Base-by-base conservation (phyloP, 768 basidiomycete species). In the Xerocomellus dryophilus region DNA sequence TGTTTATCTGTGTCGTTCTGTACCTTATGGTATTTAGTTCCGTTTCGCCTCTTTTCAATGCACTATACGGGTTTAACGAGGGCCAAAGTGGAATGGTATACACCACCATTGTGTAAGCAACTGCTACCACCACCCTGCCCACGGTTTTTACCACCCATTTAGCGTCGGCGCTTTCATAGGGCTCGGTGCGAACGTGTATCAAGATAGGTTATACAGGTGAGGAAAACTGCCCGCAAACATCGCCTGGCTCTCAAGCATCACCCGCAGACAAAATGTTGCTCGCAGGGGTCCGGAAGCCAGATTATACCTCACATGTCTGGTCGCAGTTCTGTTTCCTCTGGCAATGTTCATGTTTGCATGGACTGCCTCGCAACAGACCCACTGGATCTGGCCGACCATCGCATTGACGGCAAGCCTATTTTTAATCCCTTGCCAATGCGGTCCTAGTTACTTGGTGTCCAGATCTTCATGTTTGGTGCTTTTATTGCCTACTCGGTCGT, bases 281-380 rank as follows among this genome's bases (percentile, higher is more conserved):
- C 42, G 65, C 47, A 54, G 21, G 40, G 76, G 76, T 5, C 75
- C 74, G 0, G 85, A 87, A 68, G 85, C 85, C 5, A 76, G 84
- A 20, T 66, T 86, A 36, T 83, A 81, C 54, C 67, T 73, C 23
- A 77, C 83, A 11, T 84, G 83, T 61, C 59, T 76, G 32, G 82
- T 79, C 0, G 81, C 76, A 0, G 51, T 83, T 42, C 59, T 83
- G 7, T 73, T 84, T 51, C 84, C 84, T 0, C 53, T 73, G 3
- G 77, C 77, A 15, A 82, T 86, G 77, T 81, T 88, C 67, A 81
- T 89, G 36, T 90, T 83, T 63, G 86, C 83, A 0, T 88, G 85
- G 81, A 81, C 83, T 20, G 79, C 82, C 15, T 80, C 76, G 51
- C 58, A 74, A 1, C 57, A 58, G 7, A 73, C 86, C 2, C 81